Conservation (phyloP, 1,139 yeast species). For the Zygosaccharomyces sapae region DNA sequence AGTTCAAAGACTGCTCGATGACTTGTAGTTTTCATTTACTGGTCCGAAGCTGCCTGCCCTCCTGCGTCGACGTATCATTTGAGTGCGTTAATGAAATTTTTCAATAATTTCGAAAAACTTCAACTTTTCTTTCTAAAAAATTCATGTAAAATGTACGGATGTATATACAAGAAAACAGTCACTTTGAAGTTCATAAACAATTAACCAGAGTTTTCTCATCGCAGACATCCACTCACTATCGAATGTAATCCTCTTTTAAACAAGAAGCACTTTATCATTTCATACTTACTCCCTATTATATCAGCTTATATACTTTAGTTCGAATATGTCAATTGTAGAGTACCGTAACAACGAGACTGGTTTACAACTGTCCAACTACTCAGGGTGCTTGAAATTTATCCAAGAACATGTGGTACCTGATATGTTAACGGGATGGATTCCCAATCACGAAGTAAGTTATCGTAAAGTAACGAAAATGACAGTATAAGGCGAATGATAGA, state of each 20-base stretch:
- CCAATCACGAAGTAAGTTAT: conserved; percentile 1
- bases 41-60: background rate
- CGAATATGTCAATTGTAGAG: conserved; percentile 7
- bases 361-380: conserved; percentile 12
- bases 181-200: background rate
- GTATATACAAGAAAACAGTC: conserved; percentile 1
- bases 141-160: conserved; percentile 1
- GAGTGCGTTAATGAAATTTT: background rate
- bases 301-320: too few species aligned
- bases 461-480: conserved; percentile 19
- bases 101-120: background rate
- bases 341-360: conserved; percentile 12
- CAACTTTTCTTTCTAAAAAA: background rate
- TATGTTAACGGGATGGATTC: conserved; percentile 6
- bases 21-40: background rate
- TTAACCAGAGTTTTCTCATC: too few species aligned
- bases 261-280: too few species aligned
- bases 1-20: too few species aligned
- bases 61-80: conserved; percentile 1
- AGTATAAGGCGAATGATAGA: conserved; percentile 18
- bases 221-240: too few species aligned
- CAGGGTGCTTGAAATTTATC: conserved; percentile 13
- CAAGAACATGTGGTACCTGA: conserved; percentile 11
- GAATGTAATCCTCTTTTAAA: too few species aligned
- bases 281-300: too few species aligned